A percentile compares a stretch with the other conserved stretches of the same genome.
These are phyloP conservation scores for Agarophyton chilense DNA, from an alignment of 23 red algal genomes.

Conservation along the genomic window DNA sequence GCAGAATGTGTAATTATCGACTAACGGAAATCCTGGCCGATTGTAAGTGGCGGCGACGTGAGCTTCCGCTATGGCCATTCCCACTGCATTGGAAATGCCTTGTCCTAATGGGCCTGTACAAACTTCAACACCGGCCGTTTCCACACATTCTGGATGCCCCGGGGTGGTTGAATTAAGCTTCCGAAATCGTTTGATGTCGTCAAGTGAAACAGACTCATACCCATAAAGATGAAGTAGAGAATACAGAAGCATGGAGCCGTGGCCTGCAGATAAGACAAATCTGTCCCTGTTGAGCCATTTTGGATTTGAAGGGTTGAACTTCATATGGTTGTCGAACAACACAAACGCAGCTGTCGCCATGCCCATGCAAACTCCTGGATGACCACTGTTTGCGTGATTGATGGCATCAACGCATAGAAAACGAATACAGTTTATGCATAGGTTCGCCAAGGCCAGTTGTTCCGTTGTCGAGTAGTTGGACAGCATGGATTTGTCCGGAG, in stretches of 20 bases:
- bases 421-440: conserved; percentile 90
- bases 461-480: conserved; percentile 14
- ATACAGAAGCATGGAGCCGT: conserved; percentile 97
- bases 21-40: conserved; percentile 73
- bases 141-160: conserved; percentile 92
- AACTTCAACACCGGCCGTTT: conserved; percentile 83
- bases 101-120: conserved; percentile 93
- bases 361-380: conserved; percentile 94
- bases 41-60: conserved; percentile 91
- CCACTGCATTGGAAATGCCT: conserved; percentile 92
- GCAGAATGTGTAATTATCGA: conserved; percentile 93
- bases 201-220: conserved; percentile 78
- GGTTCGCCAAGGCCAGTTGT: conserved; percentile 54
- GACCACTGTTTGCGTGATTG: conserved; percentile 88
- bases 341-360: conserved; percentile 88
- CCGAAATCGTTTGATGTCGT: conserved; percentile 93
- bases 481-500: background rate
- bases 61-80: conserved; percentile 88
- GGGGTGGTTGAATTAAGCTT: conserved; percentile 73
- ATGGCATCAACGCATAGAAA: conserved; percentile 94
- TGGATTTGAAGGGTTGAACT: conserved; percentile 95
- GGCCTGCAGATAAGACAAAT: conserved; percentile 90
- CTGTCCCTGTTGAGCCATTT: conserved; percentile 89
- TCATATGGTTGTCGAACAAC: conserved; percentile 89
- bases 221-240: conserved; percentile 90